phyloP scores from a whole-genome alignment of 1,139 yeast genomes.

The Hyphopichia wangnamkhiaoensis region DNA sequence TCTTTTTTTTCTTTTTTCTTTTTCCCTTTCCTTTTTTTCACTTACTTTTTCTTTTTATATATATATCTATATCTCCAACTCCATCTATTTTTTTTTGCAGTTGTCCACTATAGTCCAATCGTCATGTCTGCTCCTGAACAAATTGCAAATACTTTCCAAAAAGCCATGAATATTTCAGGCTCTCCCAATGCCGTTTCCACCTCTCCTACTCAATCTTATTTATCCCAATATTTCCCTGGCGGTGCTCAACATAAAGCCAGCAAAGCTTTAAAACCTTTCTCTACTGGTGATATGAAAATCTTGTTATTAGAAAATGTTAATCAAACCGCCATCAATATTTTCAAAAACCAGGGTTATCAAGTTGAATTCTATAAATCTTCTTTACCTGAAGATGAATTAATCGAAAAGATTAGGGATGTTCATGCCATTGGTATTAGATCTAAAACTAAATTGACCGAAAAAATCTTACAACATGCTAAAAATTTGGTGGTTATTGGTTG shows the following conservation, averaged over 20 bases:
- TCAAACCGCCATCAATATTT: conserved; percentile 83
- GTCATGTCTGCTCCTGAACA: conserved; percentile 69
- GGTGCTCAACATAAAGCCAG: conserved; percentile 45
- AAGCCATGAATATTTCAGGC: conserved; percentile 51
- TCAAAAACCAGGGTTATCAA: conserved; percentile 90
- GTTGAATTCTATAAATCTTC: conserved; percentile 92
- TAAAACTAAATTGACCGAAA: conserved; percentile 84
- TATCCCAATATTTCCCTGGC: conserved; percentile 43
- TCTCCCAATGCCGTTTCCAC: conserved; percentile 77
- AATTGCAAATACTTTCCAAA: conserved; percentile 61
- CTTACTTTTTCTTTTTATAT: not conserved
- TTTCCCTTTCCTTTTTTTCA: no score
- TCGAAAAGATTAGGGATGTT: conserved; percentile 89
- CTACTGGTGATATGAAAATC: conserved; percentile 90
- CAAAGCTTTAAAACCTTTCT: conserved; percentile 82
- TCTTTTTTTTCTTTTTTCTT: not conserved
- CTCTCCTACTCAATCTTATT: conserved; percentile 61
- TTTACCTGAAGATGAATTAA: conserved; percentile 87
- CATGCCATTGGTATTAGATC: conserved; percentile 99
- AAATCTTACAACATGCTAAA: conserved; percentile 79
- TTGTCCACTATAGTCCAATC: no score
- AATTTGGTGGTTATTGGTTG: conserved; percentile 92
- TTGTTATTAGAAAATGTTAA: conserved; percentile 90
- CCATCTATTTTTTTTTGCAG: no score
- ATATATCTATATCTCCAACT: no score